These are phyloP conservation scores for Pseudocercospora ulei DNA, from an alignment of 2,329 filamentous ascomycete genomes.

Conservation along the genomic window DNA sequence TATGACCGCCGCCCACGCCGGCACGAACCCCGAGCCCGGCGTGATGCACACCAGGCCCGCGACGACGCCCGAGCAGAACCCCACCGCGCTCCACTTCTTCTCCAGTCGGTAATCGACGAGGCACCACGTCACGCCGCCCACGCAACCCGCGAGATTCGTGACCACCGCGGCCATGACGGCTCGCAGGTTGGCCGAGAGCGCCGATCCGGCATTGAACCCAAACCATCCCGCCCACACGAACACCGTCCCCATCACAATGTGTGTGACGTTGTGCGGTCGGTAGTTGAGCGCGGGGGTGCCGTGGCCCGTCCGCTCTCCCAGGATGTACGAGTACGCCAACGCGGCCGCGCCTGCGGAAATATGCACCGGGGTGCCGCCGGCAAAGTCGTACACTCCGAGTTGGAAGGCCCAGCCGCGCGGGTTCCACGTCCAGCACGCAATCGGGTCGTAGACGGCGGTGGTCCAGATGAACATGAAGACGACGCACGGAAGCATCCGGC, in stretches of 20 bases:
- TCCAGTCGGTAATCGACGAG: constrained; percentile 80
- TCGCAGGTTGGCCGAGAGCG: constrained; percentile 65
- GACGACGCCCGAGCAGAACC: constrained; percentile 84
- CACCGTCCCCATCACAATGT: constrained; percentile 83
- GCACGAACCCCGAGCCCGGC: constrained; percentile 75
- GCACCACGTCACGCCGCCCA: constrained; percentile 83
- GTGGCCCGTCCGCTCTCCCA: constrained; percentile 75
- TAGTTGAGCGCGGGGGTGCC: constrained; percentile 84
- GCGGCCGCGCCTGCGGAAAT: constrained; percentile 78
- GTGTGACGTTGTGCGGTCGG: constrained; percentile 83
- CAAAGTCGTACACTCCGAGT: constrained; percentile 77
- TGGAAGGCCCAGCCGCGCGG: constrained; percentile 66
- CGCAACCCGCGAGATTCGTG: constrained; percentile 73
- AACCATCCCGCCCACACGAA: constrained; percentile 96
- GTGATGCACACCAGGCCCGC: constrained; percentile 82
- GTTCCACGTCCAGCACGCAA: constrained; percentile 96
- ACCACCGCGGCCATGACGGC: constrained; percentile 79
- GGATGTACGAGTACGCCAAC: constrained; percentile 81
- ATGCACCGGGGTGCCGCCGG: constrained; percentile 82
- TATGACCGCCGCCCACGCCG: constrained; percentile 71
- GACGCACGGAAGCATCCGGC: constrained; percentile 76
- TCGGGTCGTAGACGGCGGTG: constrained; percentile 81
- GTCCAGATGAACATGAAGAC: constrained; percentile 92
- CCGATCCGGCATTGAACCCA: constrained; percentile 90
- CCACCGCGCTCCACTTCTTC: constrained; percentile 84